Evolutionary conservation across 257 asterid genomes (phyloP), one percentile per base, ranked within the genome.

Genomic region (Solanum medicagineum): DNA sequence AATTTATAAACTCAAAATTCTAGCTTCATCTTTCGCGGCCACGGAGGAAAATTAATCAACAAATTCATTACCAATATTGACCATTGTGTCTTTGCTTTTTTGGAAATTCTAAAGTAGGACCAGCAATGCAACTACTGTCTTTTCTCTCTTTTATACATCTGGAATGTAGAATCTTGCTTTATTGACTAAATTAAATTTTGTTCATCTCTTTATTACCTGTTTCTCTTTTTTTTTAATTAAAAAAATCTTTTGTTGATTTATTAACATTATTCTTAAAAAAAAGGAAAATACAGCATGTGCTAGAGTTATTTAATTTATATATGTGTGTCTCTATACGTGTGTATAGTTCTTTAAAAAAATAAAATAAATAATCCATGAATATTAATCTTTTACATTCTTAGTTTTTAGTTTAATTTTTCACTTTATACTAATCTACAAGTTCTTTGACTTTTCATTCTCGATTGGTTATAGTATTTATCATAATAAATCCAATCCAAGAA

Each of bases 131-230:
- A 36, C 1, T 44, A 42, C 6, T 42, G 55, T 40, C 11, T 42
- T 70, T 49, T 75, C 32, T 14, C 24, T 14, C 62, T 49, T 77
- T 77, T 44, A 32, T 32, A 9, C 63, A 26, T 16, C 24, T 77
- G 63, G 82, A 77, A 77, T 77, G 47, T 51, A 40, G 82, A 77
- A 77, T 51, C 82, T 77, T 9, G 9, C 15, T 49, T 77, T 51
- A 26, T 24, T 24, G 6, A 3, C 5, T 63, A 12, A 7, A 7
- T 22, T 47, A 0, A 74, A n/a, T 45, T 19, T 73, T 69, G 40
- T 45, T n/a, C 42, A 75, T 15, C 81, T 15, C 16, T 51, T 9
- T 49, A 16, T 13, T 22, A 22, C 59, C 81, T 17, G 14, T 42
- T 75, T 47, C n/a, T 24, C 8, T 8, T 7, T 24, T 24, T 24